Base-by-base conservation (phyloP, 768 basidiomycete species). In the Termitomyces eurrhizus region DNA sequence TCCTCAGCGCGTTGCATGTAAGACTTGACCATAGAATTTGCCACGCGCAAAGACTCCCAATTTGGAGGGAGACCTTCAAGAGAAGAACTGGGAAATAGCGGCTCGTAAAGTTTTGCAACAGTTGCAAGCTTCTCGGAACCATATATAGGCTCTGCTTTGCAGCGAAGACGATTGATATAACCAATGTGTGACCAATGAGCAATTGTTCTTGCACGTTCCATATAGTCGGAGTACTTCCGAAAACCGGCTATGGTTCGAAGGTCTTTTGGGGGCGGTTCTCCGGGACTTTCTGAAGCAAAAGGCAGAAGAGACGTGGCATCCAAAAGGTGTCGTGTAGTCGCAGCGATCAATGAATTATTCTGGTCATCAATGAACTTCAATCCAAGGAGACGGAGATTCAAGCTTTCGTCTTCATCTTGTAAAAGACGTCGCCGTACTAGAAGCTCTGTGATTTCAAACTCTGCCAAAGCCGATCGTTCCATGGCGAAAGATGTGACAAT, bases 371-470 rank as follows among this genome's bases (percentile, higher is more conserved):
- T 75, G 65, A 95, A 89, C 4, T 72, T 79, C 37, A 94, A 69
- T 11, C 88, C 86, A 26, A 92, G 76, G 21, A 87, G 64, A 45
- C 84, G 83, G n/a, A 92, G 72, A 64, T 89, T 82, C 42, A 87
- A 63, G 53, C 58, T 69, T 64, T 90, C 83, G 67, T 84, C 74
- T 37, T 75, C 68, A 14, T 82, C 80, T 35, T 78, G 72, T 12
- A 95, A 70, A 33, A 97, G 74, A 51, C 86, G 79, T 36, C 92
- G 86, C 13, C 97, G 84, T 39, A 96, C 72, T 36, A 98, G 82
- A 65, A 99, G 71, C 60, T 98, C 90, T 81, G 95, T 83, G 83
- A 97, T 83, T 77, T 94, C 80, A 73, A 87, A 87, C 74, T 92
- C 85, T 62, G 84, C 92, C 62, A 85, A 81, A 57, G 82, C 92